phyloP scores from a whole-genome alignment of 176 grass and related monocot genomes.

The Zoysia japonica region DNA sequence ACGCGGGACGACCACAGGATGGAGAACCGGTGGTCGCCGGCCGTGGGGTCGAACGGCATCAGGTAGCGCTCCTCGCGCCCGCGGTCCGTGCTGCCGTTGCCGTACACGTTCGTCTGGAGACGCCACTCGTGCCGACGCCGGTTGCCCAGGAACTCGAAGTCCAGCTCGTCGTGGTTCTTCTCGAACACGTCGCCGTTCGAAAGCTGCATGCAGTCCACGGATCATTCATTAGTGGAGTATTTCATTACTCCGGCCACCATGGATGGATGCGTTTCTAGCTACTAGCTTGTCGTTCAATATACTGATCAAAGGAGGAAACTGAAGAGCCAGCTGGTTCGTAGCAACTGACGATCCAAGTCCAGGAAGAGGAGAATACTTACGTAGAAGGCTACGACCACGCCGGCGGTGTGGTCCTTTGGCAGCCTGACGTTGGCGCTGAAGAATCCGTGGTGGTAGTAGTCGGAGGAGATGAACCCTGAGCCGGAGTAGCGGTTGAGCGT shows the following conservation, averaged over 20 bases:
- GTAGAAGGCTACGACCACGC: slow-evolving; percentile 88
- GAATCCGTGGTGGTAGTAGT: slow-evolving; percentile 74
- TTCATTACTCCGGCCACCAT: too few species aligned
- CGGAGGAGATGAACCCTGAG: slow-evolving; percentile 70
- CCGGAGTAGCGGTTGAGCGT: slow-evolving; percentile 61
- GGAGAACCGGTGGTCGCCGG: slow-evolving; percentile 55
- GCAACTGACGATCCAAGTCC: too few species aligned
- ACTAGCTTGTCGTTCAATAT: too few species aligned
- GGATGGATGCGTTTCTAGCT: too few species aligned
- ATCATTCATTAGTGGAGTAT: too few species aligned
- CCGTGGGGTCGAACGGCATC: slow-evolving; percentile 73
- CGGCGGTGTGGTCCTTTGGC: slow-evolving; percentile 68
- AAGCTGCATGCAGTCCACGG: slow-evolving; percentile 31
- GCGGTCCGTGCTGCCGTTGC: slow-evolving; percentile 66
- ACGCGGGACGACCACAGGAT: slow-evolving; percentile 61
- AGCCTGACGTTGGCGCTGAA: slow-evolving; percentile 78
- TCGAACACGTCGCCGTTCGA: slow-evolving; percentile 83
- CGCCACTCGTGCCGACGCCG: slow-evolving; percentile 63
- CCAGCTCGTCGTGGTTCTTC: slow-evolving; percentile 77
- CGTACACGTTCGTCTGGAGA: slow-evolving; percentile 89
- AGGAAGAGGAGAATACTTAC: neutral
- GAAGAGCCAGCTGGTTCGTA: too few species aligned
- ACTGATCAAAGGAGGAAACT: too few species aligned
- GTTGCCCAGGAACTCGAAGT: slow-evolving; percentile 86
- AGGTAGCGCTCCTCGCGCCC: slow-evolving; percentile 81